Conservation (phyloP, 129 eudicot genomes). For the sunflower (Helianthus annuus) region HanXRQr2.0-SUNRISE NC_035445.2:6785797-6786296, state of each 20-base stretch:
- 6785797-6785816: too few relatives aligned
- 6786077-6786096: background rate
- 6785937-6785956: constrained; percentile 23
- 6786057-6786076: background rate
- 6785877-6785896: too few relatives aligned
- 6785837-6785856: too few relatives aligned
- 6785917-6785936: constrained; percentile 3
- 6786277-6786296: constrained; percentile 79
- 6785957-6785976: constrained; percentile 3
- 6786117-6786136: background rate
- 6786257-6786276: constrained; percentile 78
- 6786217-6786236: constrained; percentile 57
- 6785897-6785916: background rate
- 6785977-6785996: constrained; percentile 20
- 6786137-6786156: background rate
- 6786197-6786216: background rate
- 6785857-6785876: too few relatives aligned
- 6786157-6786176: background rate
- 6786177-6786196: background rate
- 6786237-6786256: constrained; percentile 80
- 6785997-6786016: background rate
- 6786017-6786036: constrained; percentile 3
- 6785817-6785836: too few relatives aligned
- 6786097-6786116: background rate
- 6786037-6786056: constrained; percentile 22